A percentile compares a stretch with the other conserved stretches of the same genome.
phyloP scores from a whole-genome alignment of 1,284 basidiomycete genomes.

The Bjerkandera adusta region DNA sequence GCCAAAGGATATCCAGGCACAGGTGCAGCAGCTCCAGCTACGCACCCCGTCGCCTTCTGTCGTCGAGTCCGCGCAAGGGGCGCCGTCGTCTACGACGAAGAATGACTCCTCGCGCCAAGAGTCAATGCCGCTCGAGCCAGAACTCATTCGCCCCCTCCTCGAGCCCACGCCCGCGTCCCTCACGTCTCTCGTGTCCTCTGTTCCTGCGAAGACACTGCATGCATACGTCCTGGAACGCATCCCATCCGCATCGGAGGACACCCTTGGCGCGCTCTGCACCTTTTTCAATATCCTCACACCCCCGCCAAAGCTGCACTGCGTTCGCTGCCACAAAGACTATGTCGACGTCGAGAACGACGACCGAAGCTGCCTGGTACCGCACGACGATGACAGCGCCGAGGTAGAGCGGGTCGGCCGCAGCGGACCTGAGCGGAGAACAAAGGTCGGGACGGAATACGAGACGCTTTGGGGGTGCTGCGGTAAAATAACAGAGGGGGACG shows the following conservation, averaged over 20 bases:
- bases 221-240: constrained; percentile 57
- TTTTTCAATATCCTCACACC: constrained; percentile 62
- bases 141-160: constrained; percentile 17
- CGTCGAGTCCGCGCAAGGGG: constrained; percentile 26
- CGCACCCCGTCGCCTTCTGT: constrained; percentile 55
- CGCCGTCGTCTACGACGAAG: constrained; percentile 21
- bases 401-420: constrained; percentile 41
- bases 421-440: constrained; percentile 19
- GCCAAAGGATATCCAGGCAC: constrained; percentile 8
- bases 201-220: constrained; percentile 67
- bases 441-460: constrained; percentile 39
- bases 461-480: constrained; percentile 72
- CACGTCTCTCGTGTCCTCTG: constrained; percentile 48
- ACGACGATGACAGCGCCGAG: constrained; percentile 54
- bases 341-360: constrained; percentile 37
- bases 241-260: constrained; percentile 22
- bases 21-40: constrained; percentile 19
- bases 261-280: constrained; percentile 40
- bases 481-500: constrained; percentile 65
- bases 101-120: constrained; percentile 5
- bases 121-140: constrained; percentile 19
- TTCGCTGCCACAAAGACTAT: constrained; percentile 63
- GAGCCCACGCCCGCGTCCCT: constrained; percentile 40
- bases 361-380: constrained; percentile 43
- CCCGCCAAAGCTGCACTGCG: constrained; percentile 67